Base-by-base conservation (phyloP, 306 rosid species). In the Astragalus membranaceus region DNA sequence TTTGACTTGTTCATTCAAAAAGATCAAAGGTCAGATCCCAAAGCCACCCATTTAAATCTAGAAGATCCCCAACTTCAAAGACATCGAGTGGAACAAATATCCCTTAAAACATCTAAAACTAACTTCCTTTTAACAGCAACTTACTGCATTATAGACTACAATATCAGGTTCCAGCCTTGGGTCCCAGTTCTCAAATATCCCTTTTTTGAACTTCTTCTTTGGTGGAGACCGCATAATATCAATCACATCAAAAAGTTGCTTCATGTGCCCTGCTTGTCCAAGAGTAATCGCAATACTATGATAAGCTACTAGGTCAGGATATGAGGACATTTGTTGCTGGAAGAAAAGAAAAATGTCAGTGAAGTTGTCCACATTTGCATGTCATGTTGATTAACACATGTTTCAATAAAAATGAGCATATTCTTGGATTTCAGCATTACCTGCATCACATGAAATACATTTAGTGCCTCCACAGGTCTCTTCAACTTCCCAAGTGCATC, bases 391-490 rank as follows among this genome's bases (percentile, higher is more conserved):
- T 26, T 54, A 64, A 42, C 26, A 50, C 50, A 50, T 32, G 15
- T 73, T 51, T 64, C 44, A 74, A 48, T 57, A 61, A 12, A 69
- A 80, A 48, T 33, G 36, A 73, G n/a, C 75, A 79, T n/a, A 5
- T n/a, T 20, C 16, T 46, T 29, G 66, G 42, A 72, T 15, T 41
- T 17, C 64, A 59, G 53, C 63, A 47, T 68, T 84, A 90, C 96
- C 97, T 63, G 96, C 98, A 94, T 94, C 8, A 88, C 83, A 67
- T 80, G 85, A 81, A 90, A 88, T 33, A 90, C 64, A 78, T 90
- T 90, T 55, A 90, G 87, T 42, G 95, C 98, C 82, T 90, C 98
- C 69, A 87, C 92, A 8, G 98, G 98, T 81, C 97, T 88, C 82
- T 82, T 88, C 16, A 90, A 88, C 85, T 85, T 94, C 77, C 97